Evolutionary conservation across 106 monocot species (phyloP), one percentile per base, ranked within the genome.

Genomic region (Phalaenopsis equestris): DNA sequence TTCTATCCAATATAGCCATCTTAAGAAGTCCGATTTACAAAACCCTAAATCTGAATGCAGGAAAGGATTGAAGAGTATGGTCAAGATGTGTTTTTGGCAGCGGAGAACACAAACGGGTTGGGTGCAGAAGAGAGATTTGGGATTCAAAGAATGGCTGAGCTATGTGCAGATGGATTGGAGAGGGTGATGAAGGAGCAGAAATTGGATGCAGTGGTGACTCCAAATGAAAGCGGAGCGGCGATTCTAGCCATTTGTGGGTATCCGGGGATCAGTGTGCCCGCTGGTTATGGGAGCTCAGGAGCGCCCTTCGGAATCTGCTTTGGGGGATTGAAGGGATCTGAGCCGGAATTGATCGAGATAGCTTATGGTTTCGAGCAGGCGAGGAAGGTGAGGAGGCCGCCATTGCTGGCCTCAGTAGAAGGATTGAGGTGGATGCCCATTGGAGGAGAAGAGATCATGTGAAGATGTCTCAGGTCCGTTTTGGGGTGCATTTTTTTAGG

Each of bases 361-460:
- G 86, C 95, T 12, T 95, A 85, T 85, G 87, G 75, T 3, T 95
- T 88, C 73, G 94, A 95, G 48, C 94, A 95, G 43, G 90, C 83
- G 0, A 88, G 87, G 0, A 77, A 55, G 37, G 86, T 85, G 19
- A 77, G 94, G 70, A 86, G 79, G 79, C 84, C 86, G 3, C 91
- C 94, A 16, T 42, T 49, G 17, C 30, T 81, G 16, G 46, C 19
- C 15, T 55, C 49, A 30, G 68, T 38, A 38, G 23, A 67, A 67
- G 68, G 9, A n/a, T 61, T 57, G 57, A 57, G 57, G 19, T 57
- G 16, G 3, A 57, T 57, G 57, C 57, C 19, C 6, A 0, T 57
- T 3, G n/a, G 18, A 48, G 48, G 48, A 48, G 48, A 48, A 48
- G 9, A 6, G 5, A 48, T 48, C 48, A 48, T 48, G 48, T 48